A percentile compares a stretch with the other conserved stretches of the same genome.
Evolutionary conservation across 139 green algal genomes (phyloP).

Genomic region (Chlamydomonas sp.): DNA sequence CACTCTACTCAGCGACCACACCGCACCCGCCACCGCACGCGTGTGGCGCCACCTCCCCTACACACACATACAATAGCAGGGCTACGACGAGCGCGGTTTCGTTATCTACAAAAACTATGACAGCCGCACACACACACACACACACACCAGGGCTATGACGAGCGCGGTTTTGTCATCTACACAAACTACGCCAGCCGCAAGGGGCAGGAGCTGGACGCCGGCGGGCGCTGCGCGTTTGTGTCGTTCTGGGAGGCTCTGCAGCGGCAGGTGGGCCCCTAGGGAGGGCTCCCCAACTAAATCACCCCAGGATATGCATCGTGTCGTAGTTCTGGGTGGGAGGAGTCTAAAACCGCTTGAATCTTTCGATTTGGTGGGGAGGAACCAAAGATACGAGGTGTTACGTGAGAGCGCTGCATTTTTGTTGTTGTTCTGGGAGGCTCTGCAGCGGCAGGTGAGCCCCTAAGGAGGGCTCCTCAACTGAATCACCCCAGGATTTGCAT

Average conservation of each 20-base stretch:
- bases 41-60: no score
- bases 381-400: no score
- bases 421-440: slow-evolving; percentile 77
- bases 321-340: neutral
- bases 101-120: slow-evolving; percentile 89
- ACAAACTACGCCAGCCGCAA: slow-evolving; percentile 81
- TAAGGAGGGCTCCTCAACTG: neutral
- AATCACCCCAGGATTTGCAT: neutral
- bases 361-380: neutral
- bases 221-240: slow-evolving; percentile 46
- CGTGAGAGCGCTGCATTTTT: slow-evolving; percentile 47
- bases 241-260: slow-evolving; percentile 84
- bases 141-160: no score
- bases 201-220: slow-evolving; percentile 48
- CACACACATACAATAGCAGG: no score
- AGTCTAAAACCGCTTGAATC: slow-evolving; percentile 1
- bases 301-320: neutral
- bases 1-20: no score
- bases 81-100: slow-evolving; percentile 63
- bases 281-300: neutral
- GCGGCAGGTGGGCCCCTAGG: slow-evolving; percentile 20
- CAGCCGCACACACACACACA: no score
- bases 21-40: no score
- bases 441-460: slow-evolving; percentile 46
- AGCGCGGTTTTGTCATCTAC: slow-evolving; percentile 79